Conservation (phyloP, 2,329 filamentous ascomycete genomes). For the Pyrenochaeta sp. region DNA sequence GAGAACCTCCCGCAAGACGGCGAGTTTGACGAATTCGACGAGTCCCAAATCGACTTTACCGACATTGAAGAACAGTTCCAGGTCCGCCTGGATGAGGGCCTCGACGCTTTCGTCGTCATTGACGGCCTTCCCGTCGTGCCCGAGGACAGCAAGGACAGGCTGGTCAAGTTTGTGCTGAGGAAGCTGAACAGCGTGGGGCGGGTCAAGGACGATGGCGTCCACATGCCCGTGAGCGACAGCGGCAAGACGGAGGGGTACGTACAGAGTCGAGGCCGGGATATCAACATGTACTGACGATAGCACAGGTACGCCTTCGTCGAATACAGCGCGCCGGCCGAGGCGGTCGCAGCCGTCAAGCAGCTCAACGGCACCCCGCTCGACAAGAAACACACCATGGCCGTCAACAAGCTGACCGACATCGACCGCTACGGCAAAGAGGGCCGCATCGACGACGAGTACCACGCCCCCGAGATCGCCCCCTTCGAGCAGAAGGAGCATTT, state of each 20-base stretch:
- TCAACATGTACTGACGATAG: constrained; percentile 22
- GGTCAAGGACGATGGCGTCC: constrained; percentile 84
- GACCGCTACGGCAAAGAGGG: constrained; percentile 96
- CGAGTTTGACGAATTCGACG: constrained; percentile 83
- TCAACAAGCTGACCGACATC: constrained; percentile 98
- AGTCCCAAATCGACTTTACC: constrained; percentile 93
- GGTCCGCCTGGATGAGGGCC: constrained; percentile 92
- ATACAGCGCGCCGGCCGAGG: constrained; percentile 89
- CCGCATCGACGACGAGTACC: constrained; percentile 89
- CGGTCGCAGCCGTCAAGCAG: constrained; percentile 84
- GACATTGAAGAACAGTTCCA: constrained; percentile 95
- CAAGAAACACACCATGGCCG: constrained; percentile 92
- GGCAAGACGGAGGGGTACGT: constrained; percentile 85
- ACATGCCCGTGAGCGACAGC: constrained; percentile 91
- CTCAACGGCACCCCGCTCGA: constrained; percentile 88
- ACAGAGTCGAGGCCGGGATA: constrained; percentile 4
- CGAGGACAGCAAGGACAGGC: constrained; percentile 90
- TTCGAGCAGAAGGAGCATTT: constrained; percentile 95
- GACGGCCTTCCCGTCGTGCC: constrained; percentile 91
- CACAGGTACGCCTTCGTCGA: constrained; percentile 94
- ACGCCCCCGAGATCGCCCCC: constrained; percentile 78
- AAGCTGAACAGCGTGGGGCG: constrained; percentile 88
- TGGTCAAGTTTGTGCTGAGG: constrained; percentile 94
- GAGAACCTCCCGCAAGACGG: constrained; percentile 80
- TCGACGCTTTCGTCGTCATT: constrained; percentile 95